Conservation (phyloP, 306 rosid species). For the Sicyos edulis region DNA sequence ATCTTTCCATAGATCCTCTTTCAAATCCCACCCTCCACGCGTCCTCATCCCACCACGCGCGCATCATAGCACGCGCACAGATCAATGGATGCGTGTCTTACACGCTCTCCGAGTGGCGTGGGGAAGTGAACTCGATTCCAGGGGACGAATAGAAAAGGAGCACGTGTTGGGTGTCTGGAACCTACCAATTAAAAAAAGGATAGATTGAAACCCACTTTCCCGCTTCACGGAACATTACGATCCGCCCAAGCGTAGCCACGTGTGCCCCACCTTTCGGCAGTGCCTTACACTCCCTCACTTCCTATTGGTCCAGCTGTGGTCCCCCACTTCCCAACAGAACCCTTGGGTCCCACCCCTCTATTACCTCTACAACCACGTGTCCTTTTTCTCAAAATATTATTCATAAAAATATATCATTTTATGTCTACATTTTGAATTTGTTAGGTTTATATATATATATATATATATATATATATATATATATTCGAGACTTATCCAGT, state of each 20-base stretch:
- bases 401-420: too few species aligned
- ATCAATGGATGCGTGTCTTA: neutral
- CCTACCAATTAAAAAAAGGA: conserved; percentile 1
- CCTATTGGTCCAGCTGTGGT: conserved; percentile 28
- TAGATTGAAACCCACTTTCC: neutral
- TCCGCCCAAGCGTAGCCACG: conserved; percentile 31
- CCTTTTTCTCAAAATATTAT: too few species aligned
- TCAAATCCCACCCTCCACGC: conserved; percentile 28
- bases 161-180: conserved; percentile 15
- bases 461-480: too few species aligned
- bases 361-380: too few species aligned
- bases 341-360: conserved; percentile 16
- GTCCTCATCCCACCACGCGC: conserved; percentile 21
- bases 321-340: conserved; percentile 20
- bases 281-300: conserved; percentile 31
- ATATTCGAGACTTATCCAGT: too few species aligned
- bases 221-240: conserved; percentile 26
- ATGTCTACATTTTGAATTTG: too few species aligned
- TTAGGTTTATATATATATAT: too few species aligned
- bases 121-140: neutral
- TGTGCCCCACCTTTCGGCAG: conserved; percentile 36
- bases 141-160: neutral
- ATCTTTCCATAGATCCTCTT: conserved; percentile 31
- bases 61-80: neutral
- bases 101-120: neutral